Evolutionary conservation across 148 eudicot species (phyloP).

Genomic region (Arctostaphylos glauca): DNA sequence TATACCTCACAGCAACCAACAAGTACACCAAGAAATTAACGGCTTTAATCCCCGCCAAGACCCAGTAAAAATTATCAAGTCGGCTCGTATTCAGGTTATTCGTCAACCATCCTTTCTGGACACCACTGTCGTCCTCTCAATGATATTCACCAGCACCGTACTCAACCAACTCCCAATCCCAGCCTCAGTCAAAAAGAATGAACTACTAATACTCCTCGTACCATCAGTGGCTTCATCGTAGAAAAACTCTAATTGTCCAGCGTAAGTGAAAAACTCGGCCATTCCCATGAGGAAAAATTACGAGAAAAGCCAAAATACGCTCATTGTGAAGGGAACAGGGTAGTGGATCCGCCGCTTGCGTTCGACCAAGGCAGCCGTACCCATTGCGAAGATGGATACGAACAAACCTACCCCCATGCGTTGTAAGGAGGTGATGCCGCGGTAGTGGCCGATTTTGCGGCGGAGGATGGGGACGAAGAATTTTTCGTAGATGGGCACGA

Average conservation of each 20-base stretch:
- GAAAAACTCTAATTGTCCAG: constrained; percentile 59
- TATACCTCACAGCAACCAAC: constrained; percentile 34
- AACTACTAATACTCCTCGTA: constrained; percentile 51
- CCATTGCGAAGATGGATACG: constrained; percentile 37
- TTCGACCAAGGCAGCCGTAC: constrained; percentile 47
- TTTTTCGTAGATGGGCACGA: constrained; percentile 52
- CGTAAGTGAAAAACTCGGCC: constrained; percentile 52
- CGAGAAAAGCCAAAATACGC: constrained; percentile 58
- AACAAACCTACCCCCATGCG: constrained; percentile 58
- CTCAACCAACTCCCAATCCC: constrained; percentile 63
- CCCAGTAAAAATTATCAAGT: constrained; percentile 74
- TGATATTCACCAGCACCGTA: constrained; percentile 38
- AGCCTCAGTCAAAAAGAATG: constrained; percentile 42
- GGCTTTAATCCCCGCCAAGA: constrained; percentile 44
- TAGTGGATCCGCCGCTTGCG: constrained; percentile 22
- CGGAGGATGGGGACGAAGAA: constrained; percentile 40
- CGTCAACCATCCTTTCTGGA: constrained; percentile 55
- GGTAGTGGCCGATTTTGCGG: constrained; percentile 37
- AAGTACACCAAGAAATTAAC: constrained; percentile 38
- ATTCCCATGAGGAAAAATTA: constrained; percentile 48
- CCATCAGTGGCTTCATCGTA: constrained; percentile 62
- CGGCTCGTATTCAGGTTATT: constrained; percentile 45
- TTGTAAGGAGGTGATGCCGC: constrained; percentile 50
- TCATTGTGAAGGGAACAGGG: constrained; percentile 15
- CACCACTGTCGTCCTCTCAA: constrained; percentile 32